Evolutionary conservation across 2,329 filamentous ascomycete species (phyloP).

Genomic region (Xylaria sp.): DNA sequence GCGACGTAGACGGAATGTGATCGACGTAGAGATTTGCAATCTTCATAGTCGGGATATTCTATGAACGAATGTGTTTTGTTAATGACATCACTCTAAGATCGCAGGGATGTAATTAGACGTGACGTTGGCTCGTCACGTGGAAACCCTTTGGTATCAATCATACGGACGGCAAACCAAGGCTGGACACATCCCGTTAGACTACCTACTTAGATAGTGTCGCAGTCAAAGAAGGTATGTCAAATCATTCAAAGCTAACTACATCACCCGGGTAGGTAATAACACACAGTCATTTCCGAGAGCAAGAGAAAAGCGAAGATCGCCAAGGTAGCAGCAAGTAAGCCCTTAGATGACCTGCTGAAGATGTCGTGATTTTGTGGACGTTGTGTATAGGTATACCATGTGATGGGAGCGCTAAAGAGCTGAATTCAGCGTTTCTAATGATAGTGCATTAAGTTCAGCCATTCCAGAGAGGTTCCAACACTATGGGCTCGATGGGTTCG

Average conservation of each 20-base stretch:
- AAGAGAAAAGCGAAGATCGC: not conserved
- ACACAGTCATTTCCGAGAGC: not conserved
- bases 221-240: constrained; percentile 2
- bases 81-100: not conserved
- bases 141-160: not conserved
- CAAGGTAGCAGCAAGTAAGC: not conserved
- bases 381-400: not conserved
- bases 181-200: not conserved
- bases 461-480: not conserved
- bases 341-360: not conserved
- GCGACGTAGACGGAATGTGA: not conserved
- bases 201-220: not conserved
- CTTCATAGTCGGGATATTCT: not conserved
- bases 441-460: constrained; percentile 4
- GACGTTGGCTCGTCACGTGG: not conserved
- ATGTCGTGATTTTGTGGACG: not conserved
- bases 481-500: not conserved
- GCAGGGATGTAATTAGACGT: not conserved
- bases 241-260: not conserved
- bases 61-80: not conserved
- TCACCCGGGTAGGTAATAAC: not conserved
- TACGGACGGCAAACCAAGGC: not conserved
- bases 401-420: not conserved
- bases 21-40: not conserved
- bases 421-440: constrained; percentile 1